phyloP scores from a whole-genome alignment of 306 rosid species.

The Calophaca sinica region DNA sequence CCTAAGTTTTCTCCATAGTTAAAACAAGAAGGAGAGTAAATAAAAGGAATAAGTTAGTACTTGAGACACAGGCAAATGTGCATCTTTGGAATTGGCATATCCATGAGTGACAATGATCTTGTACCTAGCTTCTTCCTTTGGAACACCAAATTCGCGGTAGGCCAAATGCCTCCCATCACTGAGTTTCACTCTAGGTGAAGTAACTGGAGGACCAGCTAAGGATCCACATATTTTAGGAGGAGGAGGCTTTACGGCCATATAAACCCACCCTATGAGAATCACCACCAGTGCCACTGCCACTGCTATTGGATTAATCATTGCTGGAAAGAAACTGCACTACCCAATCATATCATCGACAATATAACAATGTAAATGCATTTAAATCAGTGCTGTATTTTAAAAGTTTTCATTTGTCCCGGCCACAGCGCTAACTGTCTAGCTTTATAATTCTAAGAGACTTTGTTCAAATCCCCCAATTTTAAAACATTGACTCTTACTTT shows the following conservation, averaged over 20 bases:
- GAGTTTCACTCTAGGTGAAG: slow-evolving; percentile 76
- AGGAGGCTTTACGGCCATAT: slow-evolving; percentile 68
- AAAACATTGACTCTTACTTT: too few relatives aligned
- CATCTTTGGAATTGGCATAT: slow-evolving; percentile 63
- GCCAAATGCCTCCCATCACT: slow-evolving; percentile 83
- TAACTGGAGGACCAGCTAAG: slow-evolving; percentile 63
- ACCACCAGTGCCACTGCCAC: slow-evolving; percentile 60
- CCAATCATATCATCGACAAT: too few relatives aligned
- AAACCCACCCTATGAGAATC: slow-evolving; percentile 63
- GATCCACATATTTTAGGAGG: slow-evolving; percentile 73
- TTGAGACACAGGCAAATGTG: slow-evolving; percentile 55
- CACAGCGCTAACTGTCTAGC: too few relatives aligned
- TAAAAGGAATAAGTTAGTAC: slow-evolving; percentile 53
- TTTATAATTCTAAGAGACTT: too few relatives aligned
- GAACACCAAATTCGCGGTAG: slow-evolving; percentile 72
- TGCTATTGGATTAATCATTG: slow-evolving; percentile 64
- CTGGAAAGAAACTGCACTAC: slow-evolving; percentile 33
- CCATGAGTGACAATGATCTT: slow-evolving; percentile 79
- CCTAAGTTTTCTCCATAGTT: neutral
- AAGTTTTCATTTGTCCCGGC: too few relatives aligned
- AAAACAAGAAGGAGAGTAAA: neutral
- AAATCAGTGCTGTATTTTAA: too few relatives aligned
- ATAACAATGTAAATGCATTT: too few relatives aligned
- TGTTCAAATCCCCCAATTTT: too few relatives aligned
- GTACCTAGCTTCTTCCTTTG: slow-evolving; percentile 68